Conservation (phyloP, 1,284 basidiomycete species). For the Ganoderma resinaceum region DNA sequence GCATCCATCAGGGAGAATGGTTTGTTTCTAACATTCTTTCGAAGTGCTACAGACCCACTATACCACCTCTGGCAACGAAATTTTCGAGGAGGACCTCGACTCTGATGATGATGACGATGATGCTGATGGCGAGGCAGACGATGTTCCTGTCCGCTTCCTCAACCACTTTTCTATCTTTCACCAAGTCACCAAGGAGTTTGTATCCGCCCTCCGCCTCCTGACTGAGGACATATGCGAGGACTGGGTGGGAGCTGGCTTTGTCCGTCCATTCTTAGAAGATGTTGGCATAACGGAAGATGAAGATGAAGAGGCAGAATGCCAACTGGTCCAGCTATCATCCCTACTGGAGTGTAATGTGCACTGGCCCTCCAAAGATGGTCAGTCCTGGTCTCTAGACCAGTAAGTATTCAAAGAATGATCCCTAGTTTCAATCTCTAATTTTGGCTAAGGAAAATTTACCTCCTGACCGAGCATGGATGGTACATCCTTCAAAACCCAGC, state of each 20-base stretch:
- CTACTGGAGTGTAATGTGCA: constrained; percentile 60
- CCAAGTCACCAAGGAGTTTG: constrained; percentile 40
- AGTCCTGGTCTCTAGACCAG: constrained; percentile 45
- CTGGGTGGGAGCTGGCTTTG: constrained; percentile 46
- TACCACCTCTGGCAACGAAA: constrained; percentile 39
- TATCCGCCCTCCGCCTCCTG: constrained; percentile 47
- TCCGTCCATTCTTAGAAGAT: constrained; percentile 39
- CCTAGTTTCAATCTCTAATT: not conserved
- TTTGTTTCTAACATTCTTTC: not conserved
- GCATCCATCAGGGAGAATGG: not conserved
- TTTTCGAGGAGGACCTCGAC: constrained; percentile 45
- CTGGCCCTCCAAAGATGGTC: constrained; percentile 39
- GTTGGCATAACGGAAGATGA: constrained; percentile 26
- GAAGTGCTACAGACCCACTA: constrained; percentile 14
- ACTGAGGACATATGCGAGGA: constrained; percentile 24
- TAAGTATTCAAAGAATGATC: constrained; percentile 26
- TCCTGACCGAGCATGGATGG: constrained; percentile 59
- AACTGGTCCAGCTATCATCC: constrained; percentile 49
- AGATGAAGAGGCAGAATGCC: constrained; percentile 26
- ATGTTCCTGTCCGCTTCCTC: constrained; percentile 59
- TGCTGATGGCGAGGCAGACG: constrained; percentile 31
- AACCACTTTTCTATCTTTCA: constrained; percentile 59
- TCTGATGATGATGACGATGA: constrained; percentile 33
- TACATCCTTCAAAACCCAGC: constrained; percentile 65
- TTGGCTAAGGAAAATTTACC: constrained; percentile 45